Conservation (phyloP, 176 grass and related monocot genomes). For the Pharus latifolius region DNA sequence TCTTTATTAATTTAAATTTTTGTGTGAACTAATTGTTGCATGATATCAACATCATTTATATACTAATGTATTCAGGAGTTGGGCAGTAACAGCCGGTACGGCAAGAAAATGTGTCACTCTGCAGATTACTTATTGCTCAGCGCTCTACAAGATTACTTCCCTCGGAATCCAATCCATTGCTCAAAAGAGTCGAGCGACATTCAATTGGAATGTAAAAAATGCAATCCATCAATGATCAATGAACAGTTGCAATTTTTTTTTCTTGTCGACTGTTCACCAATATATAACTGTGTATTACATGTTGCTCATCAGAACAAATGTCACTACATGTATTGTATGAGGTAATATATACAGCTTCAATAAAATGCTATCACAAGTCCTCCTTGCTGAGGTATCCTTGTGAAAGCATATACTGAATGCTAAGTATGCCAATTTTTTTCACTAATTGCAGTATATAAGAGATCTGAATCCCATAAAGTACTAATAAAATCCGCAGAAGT, state of each 20-base stretch:
- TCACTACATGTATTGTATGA: not conserved
- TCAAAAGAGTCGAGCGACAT: not conserved
- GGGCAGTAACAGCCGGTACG: too few relatives aligned
- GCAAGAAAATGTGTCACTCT: not conserved
- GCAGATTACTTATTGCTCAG: not conserved
- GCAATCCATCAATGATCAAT: not conserved
- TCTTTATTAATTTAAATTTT: too few relatives aligned
- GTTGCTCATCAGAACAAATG: not conserved
- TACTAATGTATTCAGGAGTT: too few relatives aligned
- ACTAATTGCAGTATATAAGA: not conserved
- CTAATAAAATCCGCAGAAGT: conserved; percentile 26
- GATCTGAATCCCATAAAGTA: not conserved
- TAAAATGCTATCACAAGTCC: not conserved
- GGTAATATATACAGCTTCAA: conserved; percentile 2
- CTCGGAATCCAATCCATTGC: not conserved
- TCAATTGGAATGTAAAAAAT: not conserved
- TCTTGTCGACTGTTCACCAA: not conserved
- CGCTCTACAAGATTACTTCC: too few relatives aligned
- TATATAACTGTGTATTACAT: not conserved
- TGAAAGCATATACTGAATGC: not conserved
- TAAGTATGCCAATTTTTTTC: not conserved
- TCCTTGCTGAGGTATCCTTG: not conserved
- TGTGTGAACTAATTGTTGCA: too few relatives aligned
- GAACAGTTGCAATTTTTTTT: not conserved
- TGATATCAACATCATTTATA: too few relatives aligned